Conservation (phyloP, 78 protist genomes). For the Planoprotostelium fungivorum region DNA sequence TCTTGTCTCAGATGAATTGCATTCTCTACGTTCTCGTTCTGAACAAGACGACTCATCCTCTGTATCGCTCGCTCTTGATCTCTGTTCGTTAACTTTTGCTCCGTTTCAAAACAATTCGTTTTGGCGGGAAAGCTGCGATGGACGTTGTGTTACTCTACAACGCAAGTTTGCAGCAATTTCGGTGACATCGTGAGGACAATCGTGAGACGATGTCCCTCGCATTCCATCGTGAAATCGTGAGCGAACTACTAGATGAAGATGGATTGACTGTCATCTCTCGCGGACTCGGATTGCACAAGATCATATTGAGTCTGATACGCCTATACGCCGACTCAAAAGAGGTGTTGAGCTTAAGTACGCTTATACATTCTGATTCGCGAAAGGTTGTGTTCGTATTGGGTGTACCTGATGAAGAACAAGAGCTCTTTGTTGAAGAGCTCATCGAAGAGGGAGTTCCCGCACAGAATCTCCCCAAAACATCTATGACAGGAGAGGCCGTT, state of each 20-base stretch:
- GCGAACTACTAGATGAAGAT: neutral
- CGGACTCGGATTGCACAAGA: neutral
- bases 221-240: neutral
- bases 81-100: too few species aligned
- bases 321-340: neutral
- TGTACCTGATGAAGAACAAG: neutral
- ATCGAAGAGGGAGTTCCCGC: neutral
- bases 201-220: neutral
- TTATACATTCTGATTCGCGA: neutral
- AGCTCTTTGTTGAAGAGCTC: neutral
- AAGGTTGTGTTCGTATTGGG: neutral
- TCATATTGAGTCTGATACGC: neutral
- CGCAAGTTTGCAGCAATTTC: too few species aligned
- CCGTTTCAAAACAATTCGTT: too few species aligned
- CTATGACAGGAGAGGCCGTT: neutral
- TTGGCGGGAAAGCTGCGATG: too few species aligned
- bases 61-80: too few species aligned
- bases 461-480: neutral
- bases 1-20: too few species aligned
- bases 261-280: neutral
- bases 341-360: neutral
- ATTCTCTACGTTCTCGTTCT: too few species aligned
- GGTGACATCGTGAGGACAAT: neutral
- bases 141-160: too few species aligned
- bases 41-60: too few species aligned